Conservation (phyloP, 2,329 filamentous ascomycete species). For the Exserohilum rostratum region DNA sequence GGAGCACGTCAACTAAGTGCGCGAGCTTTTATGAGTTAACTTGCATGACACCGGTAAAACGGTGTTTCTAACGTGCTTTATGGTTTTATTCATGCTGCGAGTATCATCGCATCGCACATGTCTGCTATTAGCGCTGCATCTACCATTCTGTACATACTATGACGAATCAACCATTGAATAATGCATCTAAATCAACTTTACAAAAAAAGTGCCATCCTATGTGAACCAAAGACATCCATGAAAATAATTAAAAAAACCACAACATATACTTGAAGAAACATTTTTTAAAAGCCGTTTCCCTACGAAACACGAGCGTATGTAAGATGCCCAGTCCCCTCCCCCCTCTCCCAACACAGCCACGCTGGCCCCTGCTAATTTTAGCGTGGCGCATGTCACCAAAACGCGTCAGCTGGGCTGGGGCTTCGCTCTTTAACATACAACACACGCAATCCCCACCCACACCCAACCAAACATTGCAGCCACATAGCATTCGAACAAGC, state of each 20-base stretch:
- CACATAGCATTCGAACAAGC: too few relatives aligned
- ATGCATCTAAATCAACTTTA: too few relatives aligned
- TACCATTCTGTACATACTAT: too few relatives aligned
- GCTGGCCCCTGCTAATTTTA: constrained; percentile 22
- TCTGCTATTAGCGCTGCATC: background rate
- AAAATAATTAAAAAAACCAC: background rate
- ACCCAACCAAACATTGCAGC: constrained; percentile 1
- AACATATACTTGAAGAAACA: background rate
- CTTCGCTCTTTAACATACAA: too few relatives aligned
- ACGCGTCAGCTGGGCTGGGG: too few relatives aligned
- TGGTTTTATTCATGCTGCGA: background rate
- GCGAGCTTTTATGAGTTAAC: background rate
- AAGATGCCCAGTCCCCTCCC: too few relatives aligned
- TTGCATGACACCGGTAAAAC: background rate
- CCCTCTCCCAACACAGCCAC: constrained; percentile 20
- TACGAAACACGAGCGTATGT: background rate
- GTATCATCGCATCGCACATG: background rate
- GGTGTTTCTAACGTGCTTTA: background rate
- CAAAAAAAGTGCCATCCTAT: too few relatives aligned
- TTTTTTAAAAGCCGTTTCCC: background rate
- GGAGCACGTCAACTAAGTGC: constrained; percentile 20
- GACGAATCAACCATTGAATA: too few relatives aligned
- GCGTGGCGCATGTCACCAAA: constrained; percentile 31
- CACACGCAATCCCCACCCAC: constrained; percentile 17
- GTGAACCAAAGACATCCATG: background rate